Evolutionary conservation across 129 eudicot genomes (phyloP).

Genomic region (Saussurea involucrata): DNA sequence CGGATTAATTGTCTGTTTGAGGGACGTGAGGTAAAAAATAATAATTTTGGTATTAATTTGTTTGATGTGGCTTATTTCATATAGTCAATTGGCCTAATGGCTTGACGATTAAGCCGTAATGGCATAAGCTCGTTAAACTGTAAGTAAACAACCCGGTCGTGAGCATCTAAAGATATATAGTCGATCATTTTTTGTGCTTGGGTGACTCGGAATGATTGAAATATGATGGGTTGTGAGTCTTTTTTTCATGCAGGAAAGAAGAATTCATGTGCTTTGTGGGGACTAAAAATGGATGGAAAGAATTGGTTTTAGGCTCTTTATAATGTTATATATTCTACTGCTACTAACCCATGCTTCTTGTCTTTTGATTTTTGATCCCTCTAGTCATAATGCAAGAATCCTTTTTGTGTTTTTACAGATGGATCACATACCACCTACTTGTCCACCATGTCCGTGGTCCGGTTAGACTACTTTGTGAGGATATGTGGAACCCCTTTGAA

Average conservation of each 20-base stretch:
- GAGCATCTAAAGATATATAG: too few species aligned
- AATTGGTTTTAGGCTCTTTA: constrained; percentile 2
- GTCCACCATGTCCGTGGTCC: neutral
- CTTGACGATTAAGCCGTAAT: neutral
- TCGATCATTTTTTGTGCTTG: neutral
- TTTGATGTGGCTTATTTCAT: neutral
- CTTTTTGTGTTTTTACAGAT: neutral
- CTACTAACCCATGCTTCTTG: constrained; percentile 22
- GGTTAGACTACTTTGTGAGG: too few species aligned
- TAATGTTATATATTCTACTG: constrained; percentile 21
- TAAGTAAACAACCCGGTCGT: too few species aligned
- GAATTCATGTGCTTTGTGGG: constrained; percentile 11
- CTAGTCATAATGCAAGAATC: constrained; percentile 2
- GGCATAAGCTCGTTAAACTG: neutral
- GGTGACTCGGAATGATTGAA: neutral
- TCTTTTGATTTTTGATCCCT: constrained; percentile 4
- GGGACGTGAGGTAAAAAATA: neutral
- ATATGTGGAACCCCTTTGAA: too few species aligned
- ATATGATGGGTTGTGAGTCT: neutral
- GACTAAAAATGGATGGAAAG: constrained; percentile 10
- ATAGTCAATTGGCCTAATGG: neutral
- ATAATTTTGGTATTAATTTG: neutral
- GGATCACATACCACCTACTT: neutral
- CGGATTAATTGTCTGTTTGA: too few species aligned
- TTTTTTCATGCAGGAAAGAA: constrained; percentile 4